A percentile compares a stretch with the other conserved stretches of the same genome.
These are phyloP conservation scores for Furcasterigmium sp. DNA, from an alignment of 2,329 filamentous ascomycete species.

Conservation along the genomic window DNA sequence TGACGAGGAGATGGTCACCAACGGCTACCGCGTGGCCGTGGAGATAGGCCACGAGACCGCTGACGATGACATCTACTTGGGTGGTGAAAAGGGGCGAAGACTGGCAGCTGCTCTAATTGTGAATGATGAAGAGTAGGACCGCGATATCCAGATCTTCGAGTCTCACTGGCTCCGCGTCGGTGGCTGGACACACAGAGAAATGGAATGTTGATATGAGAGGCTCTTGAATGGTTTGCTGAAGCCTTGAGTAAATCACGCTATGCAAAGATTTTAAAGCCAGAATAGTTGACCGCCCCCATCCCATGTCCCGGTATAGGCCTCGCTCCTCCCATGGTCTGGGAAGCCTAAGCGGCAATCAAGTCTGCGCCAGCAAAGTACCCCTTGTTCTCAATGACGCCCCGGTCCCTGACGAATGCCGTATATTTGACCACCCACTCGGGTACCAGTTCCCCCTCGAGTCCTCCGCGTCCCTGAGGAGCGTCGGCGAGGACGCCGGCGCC, in stretches of 20 bases:
- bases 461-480: slow-evolving; percentile 41
- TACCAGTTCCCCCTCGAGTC: slow-evolving; percentile 70
- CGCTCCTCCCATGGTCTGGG: not conserved
- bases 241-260: slow-evolving; percentile 4
- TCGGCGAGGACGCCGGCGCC: slow-evolving; percentile 74
- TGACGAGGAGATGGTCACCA: slow-evolving; percentile 83
- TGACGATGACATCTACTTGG: slow-evolving; percentile 55
- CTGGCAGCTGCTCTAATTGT: slow-evolving; percentile 35
- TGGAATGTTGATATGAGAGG: no score
- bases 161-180: no score
- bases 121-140: not conserved
- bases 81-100: slow-evolving; percentile 49
- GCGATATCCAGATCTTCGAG: no score
- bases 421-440: slow-evolving; percentile 98
- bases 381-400: slow-evolving; percentile 97
- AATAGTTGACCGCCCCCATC: not conserved
- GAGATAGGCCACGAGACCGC: slow-evolving; percentile 63
- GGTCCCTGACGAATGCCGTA: slow-evolving; percentile 84
- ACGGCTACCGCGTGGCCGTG: slow-evolving; percentile 75
- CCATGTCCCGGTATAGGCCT: not conserved
- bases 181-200: no score
- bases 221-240: no score
- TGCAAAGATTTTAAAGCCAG: slow-evolving; percentile 1
- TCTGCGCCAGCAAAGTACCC: slow-evolving; percentile 91
- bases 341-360: slow-evolving; percentile 39